Evolutionary conservation across 106 monocot genomes (phyloP).

Genomic region (Amphibolis antarctica): DNA sequence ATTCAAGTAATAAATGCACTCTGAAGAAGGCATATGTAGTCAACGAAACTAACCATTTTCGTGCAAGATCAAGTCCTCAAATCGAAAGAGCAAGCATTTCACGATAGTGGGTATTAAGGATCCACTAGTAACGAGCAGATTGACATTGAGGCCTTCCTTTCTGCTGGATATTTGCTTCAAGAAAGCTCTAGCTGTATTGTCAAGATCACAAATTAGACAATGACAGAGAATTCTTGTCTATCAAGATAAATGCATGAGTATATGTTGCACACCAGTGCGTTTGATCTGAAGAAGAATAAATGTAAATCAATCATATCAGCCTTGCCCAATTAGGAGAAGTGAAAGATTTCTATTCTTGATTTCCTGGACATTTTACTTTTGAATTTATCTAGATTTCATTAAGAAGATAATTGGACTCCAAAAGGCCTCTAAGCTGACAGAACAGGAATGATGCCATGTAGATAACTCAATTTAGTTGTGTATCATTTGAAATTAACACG

Average conservation of each 20-base stretch:
- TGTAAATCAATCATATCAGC: too few relatives aligned
- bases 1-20: neutral
- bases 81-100: constrained; percentile 74
- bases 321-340: too few relatives aligned
- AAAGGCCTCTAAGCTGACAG: too few relatives aligned
- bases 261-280: neutral
- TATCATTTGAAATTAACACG: too few relatives aligned
- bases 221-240: too few relatives aligned
- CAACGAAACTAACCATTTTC: constrained; percentile 55
- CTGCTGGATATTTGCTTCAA: constrained; percentile 37
- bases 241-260: neutral
- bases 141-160: constrained; percentile 24
- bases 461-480: too few relatives aligned
- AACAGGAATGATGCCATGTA: too few relatives aligned
- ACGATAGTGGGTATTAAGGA: constrained; percentile 82
- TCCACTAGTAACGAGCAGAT: constrained; percentile 79
- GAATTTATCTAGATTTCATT: too few relatives aligned
- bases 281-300: too few relatives aligned
- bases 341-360: too few relatives aligned
- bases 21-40: neutral
- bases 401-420: too few relatives aligned
- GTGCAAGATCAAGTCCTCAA: constrained; percentile 57
- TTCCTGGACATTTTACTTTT: too few relatives aligned
- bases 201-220: neutral
- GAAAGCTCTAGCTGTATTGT: constrained; percentile 48